Evolutionary conservation across 129 eudicot species (phyloP), one percentile per base, ranked within the genome.

Genomic region (Smallanthus sonchifolius): DNA sequence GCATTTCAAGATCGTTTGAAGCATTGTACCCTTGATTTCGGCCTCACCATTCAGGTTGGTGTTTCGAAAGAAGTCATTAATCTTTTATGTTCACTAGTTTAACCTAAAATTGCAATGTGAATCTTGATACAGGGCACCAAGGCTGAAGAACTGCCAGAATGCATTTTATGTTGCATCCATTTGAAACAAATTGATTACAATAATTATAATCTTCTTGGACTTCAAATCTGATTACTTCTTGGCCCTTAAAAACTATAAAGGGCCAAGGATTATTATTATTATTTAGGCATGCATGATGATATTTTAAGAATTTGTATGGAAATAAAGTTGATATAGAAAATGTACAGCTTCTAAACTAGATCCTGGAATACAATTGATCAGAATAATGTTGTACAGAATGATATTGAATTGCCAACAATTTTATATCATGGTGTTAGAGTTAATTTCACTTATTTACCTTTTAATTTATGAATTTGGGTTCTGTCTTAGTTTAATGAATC

Each of bases 71-170:
- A n/a, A 32, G 54, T 28, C 2, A 14, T 47, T 24, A 13, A 6
- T 44, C 15, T 73, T 73, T 44, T 20, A 59, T 32, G 2, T 32
- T 62, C 13, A 40, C 42, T 9, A 52, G 9, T 61, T 47, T 3
- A 62, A 28, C 37, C 36, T 38, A 5, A 68, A 34, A 4, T 74
- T 2, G 35, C 40, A 28, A 61, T 45, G 20, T 43, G 47, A 36
- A 40, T 15, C 17, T 67, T 69, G 74, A 42, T 77, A 63, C 96
- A 95, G 99, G 99, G 96, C 43, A 88, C 75, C 74, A 95, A 91
- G 75, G 77, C 89, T 2, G 99, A 95, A 77, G 99, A 95, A 54
- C 71, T 95, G 69, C 97, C 99, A 0, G 99, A 95, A 75, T 78
- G 84, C 42, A 80, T 95, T 69, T 65, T 95, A 63, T 91, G 99